Base-by-base conservation (phyloP, 768 basidiomycete genomes). In the Mycena olivaceomarginata region DNA sequence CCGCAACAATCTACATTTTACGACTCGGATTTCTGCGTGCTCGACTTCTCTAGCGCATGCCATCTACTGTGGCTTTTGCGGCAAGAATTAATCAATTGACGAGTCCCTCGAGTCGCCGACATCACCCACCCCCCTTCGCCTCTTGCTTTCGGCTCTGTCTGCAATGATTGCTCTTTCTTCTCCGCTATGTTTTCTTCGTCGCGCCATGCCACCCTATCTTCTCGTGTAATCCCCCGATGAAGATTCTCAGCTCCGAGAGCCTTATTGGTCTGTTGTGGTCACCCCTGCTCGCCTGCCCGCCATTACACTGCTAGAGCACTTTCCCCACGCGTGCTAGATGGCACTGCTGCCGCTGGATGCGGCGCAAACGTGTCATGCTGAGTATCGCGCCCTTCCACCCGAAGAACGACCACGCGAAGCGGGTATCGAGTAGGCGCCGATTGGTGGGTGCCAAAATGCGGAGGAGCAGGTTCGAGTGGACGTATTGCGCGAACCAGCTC, bases 311-410 rank as follows among this genome's bases (percentile, higher is more conserved):
- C 22, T 84, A 95, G 57, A 89, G 90, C 48, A 73, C 86, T 75
- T 68, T 91, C 4, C 91, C 1, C 90, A 91, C 2, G 83, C 92
- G 15, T 72, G 93, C 16, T 94, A 92, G 79, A 92, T 98, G 85
- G 86, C 86, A 13, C 84, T 82, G 46, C 94, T 93, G 79, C 82
- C 89, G 1, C 85, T 95, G 37, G 87, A 88, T 31, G 68, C 83
- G 83, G 12, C 87, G 96, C 67, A 89, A 93, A 70, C 90, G 89
- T 25, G 88, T 96, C 22, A 90, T 99, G 48, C 85, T 99, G 41
- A 97, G 97, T 77, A 87, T 99, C 2, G 97, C 98, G 4, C 98
- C 99, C 84, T 99, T 99, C 85, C 87, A 98, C 45, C 98, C 98
- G 2, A 98, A 99, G 86, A 99, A 99, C 84, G 96, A 98, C 81